Base-by-base conservation (phyloP, 495 filamentous ascomycete genomes). In the Xylaria longipes region DNA sequence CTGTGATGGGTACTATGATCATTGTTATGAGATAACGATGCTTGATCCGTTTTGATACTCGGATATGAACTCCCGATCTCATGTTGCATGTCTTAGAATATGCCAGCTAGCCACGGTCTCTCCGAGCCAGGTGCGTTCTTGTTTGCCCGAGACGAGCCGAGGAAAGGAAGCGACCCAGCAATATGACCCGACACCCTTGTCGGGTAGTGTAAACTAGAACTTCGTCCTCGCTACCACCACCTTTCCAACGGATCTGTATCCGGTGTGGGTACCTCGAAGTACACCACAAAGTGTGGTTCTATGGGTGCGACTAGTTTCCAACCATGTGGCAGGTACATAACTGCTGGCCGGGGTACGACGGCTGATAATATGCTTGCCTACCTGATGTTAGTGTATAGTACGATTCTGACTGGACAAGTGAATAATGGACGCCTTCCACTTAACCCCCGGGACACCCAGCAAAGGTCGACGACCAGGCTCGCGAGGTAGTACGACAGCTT, bases 351-450 rank as follows among this genome's bases (percentile, higher is more conserved):
- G 17, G 15, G 20, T 37, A 22, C 31, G 17, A 37, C 57, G 33
- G 17, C 3, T 37, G 12, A 60, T 22, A 22, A n/a, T 15, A 60
- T 3, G 15, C 50, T 20, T 3, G 15, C 50, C 45, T 48, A n/a
- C 45, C 46, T 50, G 15, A 6, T 50, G 20, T 46, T n/a, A 0
- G 17, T 46, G 45, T 50, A 11, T 12, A 48, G 5, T 0, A 20
- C 35, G 17, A 61, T 25, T 35, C 25, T 27, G 6, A 46, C n/a
- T 41, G 12, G 15, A 54, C 43, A n/a, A 17, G 46, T 57, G 39
- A 56, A 57, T 57, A 1, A 77, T 77, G 73, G 63, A 70, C 17
- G 52, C 17, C 50, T 62, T 56, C 68, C 75, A 76, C 35, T 58
- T 74, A 70, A 41, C 27, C 25, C 70, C 71, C 31, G 50, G 45